Base-by-base conservation (phyloP, 2,329 filamentous ascomycete species). In the Fusarium chuoi region DNA sequence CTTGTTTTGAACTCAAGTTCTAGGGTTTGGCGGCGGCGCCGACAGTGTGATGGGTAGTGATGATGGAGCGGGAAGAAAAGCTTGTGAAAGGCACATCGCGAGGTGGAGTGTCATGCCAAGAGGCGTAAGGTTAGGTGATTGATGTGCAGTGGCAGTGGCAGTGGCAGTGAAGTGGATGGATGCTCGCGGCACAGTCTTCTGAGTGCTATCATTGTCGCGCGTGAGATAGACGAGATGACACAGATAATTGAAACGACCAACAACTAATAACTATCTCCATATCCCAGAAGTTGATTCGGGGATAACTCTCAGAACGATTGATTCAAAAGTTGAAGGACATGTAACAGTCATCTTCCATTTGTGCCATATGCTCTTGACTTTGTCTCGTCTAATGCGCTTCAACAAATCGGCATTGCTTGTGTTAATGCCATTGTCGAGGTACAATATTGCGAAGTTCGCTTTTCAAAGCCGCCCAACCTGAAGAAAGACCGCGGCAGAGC, bases 211-310 rank as follows among this genome's bases (percentile, higher is more conserved):
- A 42, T 65, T 76, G 45, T 72, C 71, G 73, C 68, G 67, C 63
- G 56, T 70, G 64, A 68, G 76, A 77, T 74, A 75, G 65, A 76
- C 71, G 71, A 76, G 68, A 68, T 73, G 68, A 73, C 72, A 75
- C 66, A 75, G 73, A 77, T 60, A 62, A 33, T 54, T 68, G 46
- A 68, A 64, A 61, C 59, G 41, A 62, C 71, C 55, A 54, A 62
- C 48, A 46, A 62, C 44, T 44, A 24, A 24, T 35, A 20, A 35
- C 48, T 24, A 35, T 30, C 49, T 41, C 26, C 26, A 28, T 59
- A 20, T 39, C 26, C 33, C 30, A 28, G 38, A 41, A 7, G 39
- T 18, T 39, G 20, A 45, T 24, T 46, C 28, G 18, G 54, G 36
- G 15, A 26, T 17, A 24, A 20, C 24, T 24, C 46, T 46, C 28